Base-by-base conservation (phyloP, 352 stramenopile genomes). In the Globisporangium paroecandrum region DNA sequence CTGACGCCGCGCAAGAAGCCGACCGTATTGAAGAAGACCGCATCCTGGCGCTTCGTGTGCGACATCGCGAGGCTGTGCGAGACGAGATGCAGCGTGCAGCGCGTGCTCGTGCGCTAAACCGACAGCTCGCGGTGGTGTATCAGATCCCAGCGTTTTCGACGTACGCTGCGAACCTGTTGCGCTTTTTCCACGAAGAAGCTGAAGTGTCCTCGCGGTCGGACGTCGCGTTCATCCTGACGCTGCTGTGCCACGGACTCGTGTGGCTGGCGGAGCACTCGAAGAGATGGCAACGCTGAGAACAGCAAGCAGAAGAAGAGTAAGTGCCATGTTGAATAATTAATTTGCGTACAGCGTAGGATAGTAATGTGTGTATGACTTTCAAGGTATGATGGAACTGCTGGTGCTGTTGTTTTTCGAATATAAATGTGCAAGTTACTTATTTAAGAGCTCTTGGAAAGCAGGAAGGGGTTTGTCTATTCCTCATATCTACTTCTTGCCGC, bases 201-300 rank as follows among this genome's bases (percentile, higher is more conserved):
- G 86, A 93, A 66, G 78, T 79, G 62, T 90, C 86, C 13, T 80
- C 78, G 4, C 79, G 86, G 15, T 86, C 83, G 20, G 83, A 94
- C 69, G 84, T 94, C 8, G 84, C 86, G 22, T 92, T 93, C 57
- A 75, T 93, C 34, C 72, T 94, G 55, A 89, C 86, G 27, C 75
- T 94, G 71, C 77, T 94, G 3, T 94, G 86, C 65, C 86, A 94
- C 67, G 85, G 86, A 4, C 79, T 94, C 47, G 83, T 93, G 43
- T 94, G 86, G 86, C 72, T 94, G 32, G 85, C 86, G 12, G 83
- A 91, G 64, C 84, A 88, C 68, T 94, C 84, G 0, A 91, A 89
- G 69, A 72, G 69, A 15, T 81, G 84, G 70, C 72, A 72, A 15
- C 66, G 70, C n/a, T 79, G 66, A 81, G 29, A 58, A 22, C 18